Percentiles rank a stretch among this genome's conserved stretches.
Conservation (phyloP, 2,329 filamentous ascomycete species). For the Mycocentrospora acerina region DNA sequence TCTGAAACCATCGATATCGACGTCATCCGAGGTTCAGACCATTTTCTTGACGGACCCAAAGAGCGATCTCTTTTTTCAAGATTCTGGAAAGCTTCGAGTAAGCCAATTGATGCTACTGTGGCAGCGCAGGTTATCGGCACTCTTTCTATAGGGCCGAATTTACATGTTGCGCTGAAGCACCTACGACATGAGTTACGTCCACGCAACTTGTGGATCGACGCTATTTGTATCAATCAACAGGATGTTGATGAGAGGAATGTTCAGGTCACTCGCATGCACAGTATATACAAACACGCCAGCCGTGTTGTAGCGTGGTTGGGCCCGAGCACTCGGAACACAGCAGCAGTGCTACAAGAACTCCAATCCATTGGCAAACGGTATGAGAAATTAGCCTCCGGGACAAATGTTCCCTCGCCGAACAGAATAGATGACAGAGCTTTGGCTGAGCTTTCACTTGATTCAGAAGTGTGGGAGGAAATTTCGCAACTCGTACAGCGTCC, state of each 20-base stretch:
- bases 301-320: conserved; percentile 14
- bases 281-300: conserved; percentile 8
- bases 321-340: no score
- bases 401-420: background rate
- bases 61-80: no score
- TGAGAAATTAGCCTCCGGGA: no score
- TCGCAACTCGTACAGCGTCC: background rate
- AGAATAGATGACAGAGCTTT: no score
- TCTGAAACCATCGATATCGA: no score
- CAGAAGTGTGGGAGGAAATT: background rate
- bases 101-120: no score
- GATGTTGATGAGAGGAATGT: conserved; percentile 3
- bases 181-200: background rate
- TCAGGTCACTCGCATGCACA: conserved; percentile 13
- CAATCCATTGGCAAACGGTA: no score
- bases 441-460: background rate
- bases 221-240: conserved; percentile 16
- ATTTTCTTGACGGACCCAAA: no score
- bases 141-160: background rate
- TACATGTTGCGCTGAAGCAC: background rate
- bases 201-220: conserved; percentile 11
- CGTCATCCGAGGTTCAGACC: no score
- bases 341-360: no score
- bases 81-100: no score
- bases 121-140: no score